phyloP scores from a whole-genome alignment of 2,329 filamentous ascomycete species.

The Trichoderma arundinaceum region DNA sequence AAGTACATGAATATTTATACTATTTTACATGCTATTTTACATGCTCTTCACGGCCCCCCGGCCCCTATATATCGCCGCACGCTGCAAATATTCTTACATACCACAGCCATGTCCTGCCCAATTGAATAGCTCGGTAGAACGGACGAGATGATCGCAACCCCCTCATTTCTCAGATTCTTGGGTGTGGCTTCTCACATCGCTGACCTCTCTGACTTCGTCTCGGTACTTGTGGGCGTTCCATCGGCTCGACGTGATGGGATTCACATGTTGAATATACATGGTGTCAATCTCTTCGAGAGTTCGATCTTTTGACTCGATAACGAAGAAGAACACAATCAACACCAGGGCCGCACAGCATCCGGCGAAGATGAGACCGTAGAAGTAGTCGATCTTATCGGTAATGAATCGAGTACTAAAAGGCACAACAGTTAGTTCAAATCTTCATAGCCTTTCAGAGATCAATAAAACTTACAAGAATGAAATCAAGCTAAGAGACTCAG shows the following conservation, averaged over 20 bases:
- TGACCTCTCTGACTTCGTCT: background rate
- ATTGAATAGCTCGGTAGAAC: background rate
- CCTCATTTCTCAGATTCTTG: conserved; percentile 20
- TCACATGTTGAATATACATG: conserved; percentile 22
- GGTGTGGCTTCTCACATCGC: background rate
- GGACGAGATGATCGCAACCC: too few species aligned
- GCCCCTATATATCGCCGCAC: background rate
- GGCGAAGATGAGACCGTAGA: conserved; percentile 26
- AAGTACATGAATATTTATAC: background rate
- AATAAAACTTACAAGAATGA: conserved; percentile 23
- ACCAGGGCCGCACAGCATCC: conserved; percentile 24
- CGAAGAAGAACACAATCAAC: conserved; percentile 25
- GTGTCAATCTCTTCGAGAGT: conserved; percentile 28
- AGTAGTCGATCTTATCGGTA: conserved; percentile 20
- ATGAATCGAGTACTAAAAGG: conserved; percentile 18
- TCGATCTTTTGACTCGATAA: conserved; percentile 25
- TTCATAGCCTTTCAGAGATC: background rate
- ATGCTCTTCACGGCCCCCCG: background rate
- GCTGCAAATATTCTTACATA: background rate
- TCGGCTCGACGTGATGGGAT: conserved; percentile 21
- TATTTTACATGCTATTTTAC: conserved; percentile 21
- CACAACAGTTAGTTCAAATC: background rate
- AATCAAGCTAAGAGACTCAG: conserved; percentile 6
- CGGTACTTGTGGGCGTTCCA: conserved; percentile 12
- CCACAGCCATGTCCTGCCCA: background rate